phyloP scores from a whole-genome alignment of 2,329 filamentous ascomycete species.

The Fusarium siculi region DNA sequence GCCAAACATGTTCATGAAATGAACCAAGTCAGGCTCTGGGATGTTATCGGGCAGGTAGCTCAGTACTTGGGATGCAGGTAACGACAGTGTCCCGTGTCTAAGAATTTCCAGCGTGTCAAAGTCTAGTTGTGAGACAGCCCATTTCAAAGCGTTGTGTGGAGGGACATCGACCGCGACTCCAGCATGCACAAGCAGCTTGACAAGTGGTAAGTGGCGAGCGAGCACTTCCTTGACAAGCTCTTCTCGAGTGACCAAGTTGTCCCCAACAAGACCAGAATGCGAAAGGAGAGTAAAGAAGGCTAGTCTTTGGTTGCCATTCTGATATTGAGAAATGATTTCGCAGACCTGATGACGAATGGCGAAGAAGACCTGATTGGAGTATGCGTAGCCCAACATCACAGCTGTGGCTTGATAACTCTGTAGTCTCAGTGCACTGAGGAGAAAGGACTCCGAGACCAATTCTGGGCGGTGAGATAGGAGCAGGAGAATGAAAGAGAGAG shows the following conservation, averaged over 20 bases:
- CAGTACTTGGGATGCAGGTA: not conserved
- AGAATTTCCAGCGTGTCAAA: constrained; percentile 7
- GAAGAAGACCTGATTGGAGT: constrained; percentile 1
- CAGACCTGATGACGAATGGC: not conserved
- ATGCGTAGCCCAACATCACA: constrained; percentile 2
- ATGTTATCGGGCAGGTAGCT: not conserved
- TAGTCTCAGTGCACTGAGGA: not conserved
- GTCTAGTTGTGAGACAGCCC: constrained; percentile 1
- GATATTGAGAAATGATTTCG: not conserved
- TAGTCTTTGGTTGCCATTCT: not conserved
- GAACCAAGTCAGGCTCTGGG: not conserved
- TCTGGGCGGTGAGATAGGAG: not conserved
- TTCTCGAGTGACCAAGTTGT: not conserved
- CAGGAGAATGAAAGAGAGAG: not conserved
- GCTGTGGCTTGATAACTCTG: not conserved
- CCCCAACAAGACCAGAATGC: not conserved
- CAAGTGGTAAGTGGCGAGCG: not conserved
- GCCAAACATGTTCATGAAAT: constrained; percentile 3
- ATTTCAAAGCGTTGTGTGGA: constrained; percentile 2
- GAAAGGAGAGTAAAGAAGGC: not conserved
- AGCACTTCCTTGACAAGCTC: constrained; percentile 1
- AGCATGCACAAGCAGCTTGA: not conserved
- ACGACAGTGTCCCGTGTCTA: not conserved
- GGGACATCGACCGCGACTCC: constrained; percentile 1
- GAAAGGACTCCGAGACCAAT: fast-evolving